Base-by-base conservation (phyloP, 2,329 filamentous ascomycete species). In the Chrysoporthe austroafricana region DNA sequence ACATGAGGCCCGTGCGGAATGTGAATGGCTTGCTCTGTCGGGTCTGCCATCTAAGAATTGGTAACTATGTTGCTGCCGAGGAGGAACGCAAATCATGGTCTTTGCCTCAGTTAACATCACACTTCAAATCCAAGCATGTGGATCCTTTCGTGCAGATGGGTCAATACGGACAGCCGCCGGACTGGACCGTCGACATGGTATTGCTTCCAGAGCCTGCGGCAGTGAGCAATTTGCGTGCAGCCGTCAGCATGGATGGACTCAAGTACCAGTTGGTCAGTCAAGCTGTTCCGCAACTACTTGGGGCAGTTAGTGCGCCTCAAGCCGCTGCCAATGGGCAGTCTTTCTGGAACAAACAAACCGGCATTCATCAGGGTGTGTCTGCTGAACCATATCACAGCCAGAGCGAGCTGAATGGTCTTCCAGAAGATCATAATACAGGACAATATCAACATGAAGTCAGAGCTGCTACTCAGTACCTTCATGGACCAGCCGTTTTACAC, bases 51-150 rank as follows among this genome's bases (percentile, higher is more conserved):
- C 74, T 77, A 66, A 74, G 71, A 69, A 78, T 77, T n/a, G 75
- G 70, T 36, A 72, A 73, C 44, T 75, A 75, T 34, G 57, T 68
- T 6, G 66, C 71, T 7, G 63, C 72, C 48, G 69, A 74, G 46
- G 71, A 77, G 65, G 79, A 80, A 52, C 77, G 77, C 59, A 80
- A 77, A 61, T 77, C 82, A 11, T 85, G 85, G 69, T 86, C 85
- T n/a, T 78, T 91, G 18, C 83, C 87, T 39, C 83, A 85, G 63
- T 83, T 92, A 66, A 84, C 86, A 69, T 85, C 84, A 66, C 85
- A 89, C 71, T 88, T 88, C 66, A 84, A 88, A 50, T 73, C 73
- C 60, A 75, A 74, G 26, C 84, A 85, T 70, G 64, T 79, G 26
- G 74, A 78, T 61, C 74, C 74, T 14, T 72, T 73, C 46, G 70